A percentile compares a stretch with the other conserved stretches of the same genome.
phyloP scores from a whole-genome alignment of 345 rosid genomes.

The Luvunga scandens region DNA sequence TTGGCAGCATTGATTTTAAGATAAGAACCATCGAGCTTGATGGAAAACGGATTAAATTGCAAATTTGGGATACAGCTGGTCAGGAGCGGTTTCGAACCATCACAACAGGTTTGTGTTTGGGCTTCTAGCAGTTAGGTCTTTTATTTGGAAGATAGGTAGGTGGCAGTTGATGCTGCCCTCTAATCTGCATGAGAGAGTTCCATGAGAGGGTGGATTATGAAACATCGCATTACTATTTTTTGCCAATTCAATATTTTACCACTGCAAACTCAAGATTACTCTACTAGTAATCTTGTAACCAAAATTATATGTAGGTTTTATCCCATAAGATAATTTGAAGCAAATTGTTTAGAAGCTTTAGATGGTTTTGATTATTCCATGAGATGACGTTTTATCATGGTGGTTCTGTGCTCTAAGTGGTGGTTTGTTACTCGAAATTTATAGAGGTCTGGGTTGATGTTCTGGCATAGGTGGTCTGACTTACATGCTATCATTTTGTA shows the following conservation, averaged over 20 bases:
- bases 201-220: background rate
- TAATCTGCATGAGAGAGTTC: background rate
- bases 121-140: background rate
- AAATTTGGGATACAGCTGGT: conserved; percentile 99
- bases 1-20: conserved; percentile 86
- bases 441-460: background rate
- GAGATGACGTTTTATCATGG: background rate
- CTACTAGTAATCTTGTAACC: background rate
- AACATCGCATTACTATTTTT: background rate
- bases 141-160: background rate
- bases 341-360: conserved; percentile 5
- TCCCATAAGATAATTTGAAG: background rate
- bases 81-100: conserved; percentile 92
- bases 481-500: background rate
- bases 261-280: background rate
- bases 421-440: background rate
- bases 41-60: conserved; percentile 86
- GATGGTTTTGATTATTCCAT: background rate
- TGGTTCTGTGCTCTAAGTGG: background rate
- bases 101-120: conserved; percentile 60
- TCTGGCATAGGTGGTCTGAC: background rate
- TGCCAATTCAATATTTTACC: background rate
- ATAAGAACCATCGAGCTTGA: conserved; percentile 95
- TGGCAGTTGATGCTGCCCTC: background rate
- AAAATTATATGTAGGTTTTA: background rate